Base-by-base conservation (phyloP, 768 basidiomycete species). In the Agaricus blazei region DNA sequence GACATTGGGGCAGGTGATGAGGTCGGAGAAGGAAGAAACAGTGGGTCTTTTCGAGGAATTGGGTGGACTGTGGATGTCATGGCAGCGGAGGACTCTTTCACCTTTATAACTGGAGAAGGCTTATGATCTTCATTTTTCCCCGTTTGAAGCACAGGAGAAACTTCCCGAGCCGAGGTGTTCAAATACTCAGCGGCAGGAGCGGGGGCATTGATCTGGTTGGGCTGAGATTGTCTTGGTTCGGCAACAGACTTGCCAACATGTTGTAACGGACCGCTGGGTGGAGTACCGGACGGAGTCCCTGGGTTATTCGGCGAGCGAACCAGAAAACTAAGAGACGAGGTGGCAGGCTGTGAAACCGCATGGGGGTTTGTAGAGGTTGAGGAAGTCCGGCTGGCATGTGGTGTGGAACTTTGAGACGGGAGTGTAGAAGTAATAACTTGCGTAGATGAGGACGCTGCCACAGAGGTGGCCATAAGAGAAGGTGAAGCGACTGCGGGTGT, bases 21-120 rank as follows among this genome's bases (percentile, higher is more conserved):
- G 1, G 72, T 66, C 5, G 74, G 74, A 40, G 78, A 81, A 37
- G 80, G 80, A 28, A 81, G 60, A 59, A 82, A 82, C 45, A 81
- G 66, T 28, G 80, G 80, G 12, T 72, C 68, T 8, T 64, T 65
- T 40, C 51, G 36, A 23, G 52, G 41, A 14, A 47, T 51, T 15
- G 46, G 37, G 12, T 36, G 24, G 3, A 36, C 31, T 23, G 9
- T 27, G 8, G 46, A 19, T 19, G 8, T n/a, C 34, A 14, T 26
- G 3, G 9, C 26, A 27, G n/a, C 12, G 6, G 19, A 14, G 2
- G 40, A 15, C n/a, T 6, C 14, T 19, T 41, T 4, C 12, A 12
- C 12, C 12, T 3, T 19, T 11, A 15, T 15, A 19, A n/a, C 40
- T 15, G 40, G 40, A 19, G 19, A 19, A 19, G 6, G 2, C 40